phyloP scores from a whole-genome alignment of 306 rosid genomes.

The Medicago arabica region DNA sequence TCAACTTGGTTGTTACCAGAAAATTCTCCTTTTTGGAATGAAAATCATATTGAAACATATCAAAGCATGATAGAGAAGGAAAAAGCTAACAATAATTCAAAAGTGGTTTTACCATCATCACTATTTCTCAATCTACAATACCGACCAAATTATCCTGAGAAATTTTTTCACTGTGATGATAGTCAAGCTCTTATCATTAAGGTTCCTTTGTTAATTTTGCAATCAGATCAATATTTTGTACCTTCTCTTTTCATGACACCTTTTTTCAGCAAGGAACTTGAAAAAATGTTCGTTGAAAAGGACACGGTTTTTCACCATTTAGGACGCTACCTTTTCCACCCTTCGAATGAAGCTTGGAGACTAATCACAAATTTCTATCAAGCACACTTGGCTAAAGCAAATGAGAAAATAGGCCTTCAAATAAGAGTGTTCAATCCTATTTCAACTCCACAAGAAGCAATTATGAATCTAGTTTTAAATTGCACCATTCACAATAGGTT shows the following conservation, averaged over 20 bases:
- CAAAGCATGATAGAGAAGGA: conserved; percentile 54
- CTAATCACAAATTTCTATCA: conserved; percentile 46
- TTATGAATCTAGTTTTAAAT: conserved; percentile 53
- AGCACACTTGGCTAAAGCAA: conserved; percentile 28
- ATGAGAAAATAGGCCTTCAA: conserved; percentile 41
- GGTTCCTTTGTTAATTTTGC: conserved; percentile 54
- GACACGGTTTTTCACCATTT: conserved; percentile 40
- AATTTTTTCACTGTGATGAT: conserved; percentile 62
- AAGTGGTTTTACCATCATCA: conserved; percentile 39
- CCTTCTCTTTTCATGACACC: conserved; percentile 70
- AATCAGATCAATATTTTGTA: conserved; percentile 66
- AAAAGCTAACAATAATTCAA: conserved; percentile 6
- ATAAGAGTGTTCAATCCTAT: conserved; percentile 38
- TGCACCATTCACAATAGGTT: conserved; percentile 49
- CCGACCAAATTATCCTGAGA: conserved; percentile 47
- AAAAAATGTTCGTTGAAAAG: conserved; percentile 35
- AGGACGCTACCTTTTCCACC: conserved; percentile 39
- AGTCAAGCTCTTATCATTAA: conserved; percentile 53
- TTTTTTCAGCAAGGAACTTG: conserved; percentile 42
- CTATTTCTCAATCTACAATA: conserved; percentile 59
- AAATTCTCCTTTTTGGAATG: conserved; percentile 51
- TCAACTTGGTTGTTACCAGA: conserved; percentile 68
- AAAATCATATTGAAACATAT: conserved; percentile 45
- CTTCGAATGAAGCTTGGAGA: conserved; percentile 48
- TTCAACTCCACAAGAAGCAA: conserved; percentile 39